Percentiles rank a stretch among this genome's conserved stretches.
Evolutionary conservation across 345 rosid genomes (phyloP).

Genomic region (Populus nigra): DNA sequence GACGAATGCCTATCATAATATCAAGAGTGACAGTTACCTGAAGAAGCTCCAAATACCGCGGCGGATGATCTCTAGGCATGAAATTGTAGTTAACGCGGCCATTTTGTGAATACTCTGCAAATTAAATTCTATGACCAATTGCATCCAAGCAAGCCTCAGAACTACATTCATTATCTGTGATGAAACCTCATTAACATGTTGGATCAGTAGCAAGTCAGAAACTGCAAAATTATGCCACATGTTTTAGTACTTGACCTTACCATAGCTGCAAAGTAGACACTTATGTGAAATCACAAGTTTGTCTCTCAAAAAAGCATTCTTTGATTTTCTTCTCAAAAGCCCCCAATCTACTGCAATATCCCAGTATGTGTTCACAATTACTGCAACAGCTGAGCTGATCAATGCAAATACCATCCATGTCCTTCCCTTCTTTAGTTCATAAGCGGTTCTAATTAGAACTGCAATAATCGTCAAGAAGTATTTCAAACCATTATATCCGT

Average conservation of each 20-base stretch:
- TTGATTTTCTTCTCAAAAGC: conserved; percentile 57
- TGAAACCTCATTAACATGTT: conserved; percentile 3
- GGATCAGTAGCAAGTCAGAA: background rate
- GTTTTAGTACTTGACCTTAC: conserved; percentile 32
- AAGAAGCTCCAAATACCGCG: conserved; percentile 79
- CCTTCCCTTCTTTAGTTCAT: conserved; percentile 51
- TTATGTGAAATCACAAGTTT: conserved; percentile 58
- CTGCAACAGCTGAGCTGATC: conserved; percentile 56
- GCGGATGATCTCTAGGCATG: conserved; percentile 65
- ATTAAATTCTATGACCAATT: conserved; percentile 55
- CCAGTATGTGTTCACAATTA: conserved; percentile 53
- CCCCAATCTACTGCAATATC: conserved; percentile 79
- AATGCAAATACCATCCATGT: conserved; percentile 61
- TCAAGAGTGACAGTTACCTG: conserved; percentile 39
- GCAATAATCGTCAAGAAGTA: conserved; percentile 66
- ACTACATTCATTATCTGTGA: conserved; percentile 49
- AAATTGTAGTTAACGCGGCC: conserved; percentile 38
- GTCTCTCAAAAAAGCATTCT: conserved; percentile 58
- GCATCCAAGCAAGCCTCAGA: conserved; percentile 67
- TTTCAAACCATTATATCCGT: conserved; percentile 58
- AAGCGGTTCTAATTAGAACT: conserved; percentile 53
- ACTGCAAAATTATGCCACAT: background rate
- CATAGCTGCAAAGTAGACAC: conserved; percentile 66
- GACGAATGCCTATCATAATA: background rate
- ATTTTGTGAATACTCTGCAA: conserved; percentile 42